A percentile compares a stretch with the other conserved stretches of the same genome.
These are phyloP conservation scores for Heimioporus sp. DNA, from an alignment of 768 basidiomycete genomes.

Conservation along the genomic window DNA sequence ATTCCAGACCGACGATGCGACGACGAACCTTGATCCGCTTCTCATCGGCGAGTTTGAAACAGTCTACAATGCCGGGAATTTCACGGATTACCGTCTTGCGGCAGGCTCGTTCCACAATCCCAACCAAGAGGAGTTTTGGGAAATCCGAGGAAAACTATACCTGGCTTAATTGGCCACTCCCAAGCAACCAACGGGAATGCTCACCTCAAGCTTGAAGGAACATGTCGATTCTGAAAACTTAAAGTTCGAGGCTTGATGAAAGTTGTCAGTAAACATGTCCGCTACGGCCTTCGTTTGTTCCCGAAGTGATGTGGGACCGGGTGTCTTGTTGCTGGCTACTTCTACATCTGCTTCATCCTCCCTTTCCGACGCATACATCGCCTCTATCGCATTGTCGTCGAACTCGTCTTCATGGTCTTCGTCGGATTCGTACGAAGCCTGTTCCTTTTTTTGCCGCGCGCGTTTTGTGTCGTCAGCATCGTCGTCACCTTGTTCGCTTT, in stretches of 20 bases:
- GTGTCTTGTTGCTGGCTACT: conserved; percentile 20
- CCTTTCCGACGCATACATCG: conserved; percentile 51
- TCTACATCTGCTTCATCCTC: conserved; percentile 38
- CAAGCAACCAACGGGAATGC: conserved; percentile 22
- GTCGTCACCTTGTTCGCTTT: conserved; percentile 76
- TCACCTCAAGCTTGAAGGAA: conserved; percentile 81
- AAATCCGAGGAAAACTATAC: conserved; percentile 82
- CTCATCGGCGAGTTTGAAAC: conserved; percentile 62
- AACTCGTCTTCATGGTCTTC: conserved; percentile 47
- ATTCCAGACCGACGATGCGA: not conserved
- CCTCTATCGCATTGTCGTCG: conserved; percentile 59
- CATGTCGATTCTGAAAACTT: conserved; percentile 64
- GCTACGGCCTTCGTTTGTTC: conserved; percentile 44
- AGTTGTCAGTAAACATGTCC: conserved; percentile 51
- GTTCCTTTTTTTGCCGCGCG: conserved; percentile 66
- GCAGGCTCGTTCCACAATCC: conserved; percentile 87
- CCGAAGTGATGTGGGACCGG: conserved; percentile 32
- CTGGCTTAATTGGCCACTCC: not conserved
- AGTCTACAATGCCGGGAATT: conserved; percentile 84
- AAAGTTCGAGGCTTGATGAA: conserved; percentile 72
- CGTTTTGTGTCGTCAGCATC: conserved; percentile 82
- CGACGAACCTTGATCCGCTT: conserved; percentile 48
- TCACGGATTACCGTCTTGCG: conserved; percentile 83
- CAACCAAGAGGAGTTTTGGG: conserved; percentile 92
- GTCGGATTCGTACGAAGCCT: conserved; percentile 67